These are phyloP conservation scores for Xylaria nigripes DNA, from an alignment of 495 filamentous ascomycete genomes.

Conservation along the genomic window DNA sequence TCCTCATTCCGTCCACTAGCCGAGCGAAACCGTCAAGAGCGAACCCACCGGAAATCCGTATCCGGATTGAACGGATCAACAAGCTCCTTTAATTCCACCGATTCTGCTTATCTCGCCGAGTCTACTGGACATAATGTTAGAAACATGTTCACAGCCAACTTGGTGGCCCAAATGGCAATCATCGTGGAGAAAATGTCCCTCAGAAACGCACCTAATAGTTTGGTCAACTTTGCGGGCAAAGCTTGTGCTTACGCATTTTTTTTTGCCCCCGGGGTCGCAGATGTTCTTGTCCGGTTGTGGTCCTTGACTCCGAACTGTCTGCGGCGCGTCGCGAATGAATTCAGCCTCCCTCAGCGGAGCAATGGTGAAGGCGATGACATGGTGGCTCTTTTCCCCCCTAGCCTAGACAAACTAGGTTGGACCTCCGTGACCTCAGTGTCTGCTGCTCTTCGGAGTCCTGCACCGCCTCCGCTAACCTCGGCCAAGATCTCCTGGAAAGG, in stretches of 20 bases:
- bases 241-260: constrained; percentile 94
- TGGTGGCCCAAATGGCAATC: constrained; percentile 78
- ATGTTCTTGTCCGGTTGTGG: constrained; percentile 82
- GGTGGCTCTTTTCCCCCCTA: constrained; percentile 61
- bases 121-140: constrained; percentile 92
- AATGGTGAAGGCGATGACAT: constrained; percentile 50
- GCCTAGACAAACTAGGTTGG: constrained; percentile 64
- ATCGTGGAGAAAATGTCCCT: constrained; percentile 89
- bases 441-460: constrained; percentile 57
- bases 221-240: constrained; percentile 91
- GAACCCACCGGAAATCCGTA: constrained; percentile 25
- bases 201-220: constrained; percentile 78
- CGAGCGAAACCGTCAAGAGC: constrained; percentile 39
- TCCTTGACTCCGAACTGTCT: constrained; percentile 55
- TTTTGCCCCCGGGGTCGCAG: constrained; percentile 83
- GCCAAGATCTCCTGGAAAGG: constrained; percentile 76
- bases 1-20: constrained; percentile 54
- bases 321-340: constrained; percentile 61
- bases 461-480: constrained; percentile 59
- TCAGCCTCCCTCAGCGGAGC: constrained; percentile 43
- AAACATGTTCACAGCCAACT: constrained; percentile 79
- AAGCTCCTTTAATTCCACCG: constrained; percentile 50
- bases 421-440: constrained; percentile 54
- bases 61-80: constrained; percentile 44
- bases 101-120: constrained; percentile 75